Evolutionary conservation across 1,284 basidiomycete species (phyloP).

Genomic region (Phylloboletellus chloephorus): DNA sequence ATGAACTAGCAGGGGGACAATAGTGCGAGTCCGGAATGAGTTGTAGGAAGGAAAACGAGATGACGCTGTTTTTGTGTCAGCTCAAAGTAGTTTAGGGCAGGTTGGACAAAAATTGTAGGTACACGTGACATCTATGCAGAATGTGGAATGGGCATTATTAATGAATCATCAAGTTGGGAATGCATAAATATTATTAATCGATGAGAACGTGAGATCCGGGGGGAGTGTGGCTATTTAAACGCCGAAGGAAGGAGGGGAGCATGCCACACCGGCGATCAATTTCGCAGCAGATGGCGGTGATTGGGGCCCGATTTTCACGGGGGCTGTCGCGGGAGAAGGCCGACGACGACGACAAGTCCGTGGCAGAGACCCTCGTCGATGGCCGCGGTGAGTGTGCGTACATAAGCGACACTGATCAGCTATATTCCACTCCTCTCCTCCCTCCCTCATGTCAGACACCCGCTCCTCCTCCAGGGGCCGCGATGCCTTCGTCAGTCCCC

Average conservation of each 20-base stretch:
- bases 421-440: conserved; percentile 7
- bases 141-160: no score
- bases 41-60: conserved; percentile 8
- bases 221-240: no score
- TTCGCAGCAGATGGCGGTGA: conserved; percentile 21
- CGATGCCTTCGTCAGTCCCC: conserved; percentile 34
- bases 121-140: no score
- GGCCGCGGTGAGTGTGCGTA: conserved; percentile 14
- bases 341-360: conserved; percentile 1
- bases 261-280: no score
- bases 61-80: accelerated
- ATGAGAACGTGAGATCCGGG: no score
- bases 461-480: conserved; percentile 43
- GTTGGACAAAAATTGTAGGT: no score
- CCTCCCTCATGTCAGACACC: conserved; percentile 24
- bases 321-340: conserved; percentile 16
- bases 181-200: no score
- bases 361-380: conserved; percentile 10
- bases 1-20: conserved; percentile 43
- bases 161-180: no score
- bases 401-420: conserved; percentile 15
- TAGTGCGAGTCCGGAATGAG: conserved; percentile 47
- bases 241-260: no score
- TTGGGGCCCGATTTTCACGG: conserved; percentile 18
- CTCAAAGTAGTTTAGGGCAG: conserved; percentile 26